Evolutionary conservation across 2,329 filamentous ascomycete genomes (phyloP).

Genomic region (Colletotrichum camelliae): DNA sequence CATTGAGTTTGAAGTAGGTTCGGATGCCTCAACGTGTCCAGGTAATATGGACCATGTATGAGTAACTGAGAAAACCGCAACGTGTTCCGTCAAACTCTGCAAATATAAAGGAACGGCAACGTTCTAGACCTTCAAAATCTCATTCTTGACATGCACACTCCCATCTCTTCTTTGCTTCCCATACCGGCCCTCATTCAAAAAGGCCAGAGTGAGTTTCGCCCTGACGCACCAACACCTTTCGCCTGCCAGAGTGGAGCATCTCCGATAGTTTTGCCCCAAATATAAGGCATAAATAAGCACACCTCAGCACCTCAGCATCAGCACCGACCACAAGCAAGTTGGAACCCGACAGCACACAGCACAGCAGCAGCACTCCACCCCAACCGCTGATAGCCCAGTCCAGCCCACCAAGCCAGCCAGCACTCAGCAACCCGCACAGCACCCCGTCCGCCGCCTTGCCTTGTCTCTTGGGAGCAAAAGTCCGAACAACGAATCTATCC

Average conservation of each 20-base stretch:
- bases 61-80: neutral
- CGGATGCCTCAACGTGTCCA: neutral
- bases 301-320: neutral
- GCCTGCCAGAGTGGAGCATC: neutral
- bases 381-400: neutral
- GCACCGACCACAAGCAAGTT: constrained; percentile 4
- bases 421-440: neutral
- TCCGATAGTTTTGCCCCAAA: neutral
- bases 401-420: neutral
- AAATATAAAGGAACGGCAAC: neutral
- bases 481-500: constrained; percentile 8
- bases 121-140: neutral
- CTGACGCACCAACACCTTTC: neutral
- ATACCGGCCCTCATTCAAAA: neutral
- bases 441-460: neutral
- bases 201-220: neutral
- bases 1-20: neutral
- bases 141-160: neutral
- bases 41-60: neutral
- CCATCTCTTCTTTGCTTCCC: neutral
- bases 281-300: constrained; percentile 6
- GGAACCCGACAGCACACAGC: neutral
- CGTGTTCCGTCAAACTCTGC: neutral
- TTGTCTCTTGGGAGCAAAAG: constrained; percentile 18
- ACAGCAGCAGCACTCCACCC: constrained; percentile 2